These are phyloP conservation scores for Pythium volutum DNA, from an alignment of 352 stramenopile species.

Conservation along the genomic window DNA sequence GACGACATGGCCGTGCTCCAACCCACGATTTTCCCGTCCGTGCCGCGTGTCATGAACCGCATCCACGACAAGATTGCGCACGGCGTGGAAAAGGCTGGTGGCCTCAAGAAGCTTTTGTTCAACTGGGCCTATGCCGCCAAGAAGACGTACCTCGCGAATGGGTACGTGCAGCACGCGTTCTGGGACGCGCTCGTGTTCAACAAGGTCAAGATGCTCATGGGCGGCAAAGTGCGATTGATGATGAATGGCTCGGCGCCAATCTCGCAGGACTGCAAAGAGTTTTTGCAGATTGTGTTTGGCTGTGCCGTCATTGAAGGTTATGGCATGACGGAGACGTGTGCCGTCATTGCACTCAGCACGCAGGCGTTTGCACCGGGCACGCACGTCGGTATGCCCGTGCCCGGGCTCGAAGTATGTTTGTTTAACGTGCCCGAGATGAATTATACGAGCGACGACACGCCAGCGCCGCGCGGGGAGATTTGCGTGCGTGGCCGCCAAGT, in stretches of 20 bases:
- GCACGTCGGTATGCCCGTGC: constrained; percentile 90
- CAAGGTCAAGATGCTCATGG: constrained; percentile 91
- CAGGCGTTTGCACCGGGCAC: constrained; percentile 45
- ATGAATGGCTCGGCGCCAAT: constrained; percentile 93
- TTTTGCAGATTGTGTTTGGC: constrained; percentile 92
- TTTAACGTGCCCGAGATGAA: constrained; percentile 96
- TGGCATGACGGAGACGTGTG: constrained; percentile 90
- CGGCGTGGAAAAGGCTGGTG: constrained; percentile 25
- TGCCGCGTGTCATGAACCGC: constrained; percentile 92
- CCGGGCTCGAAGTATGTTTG: constrained; percentile 90
- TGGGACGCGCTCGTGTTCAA: constrained; percentile 96
- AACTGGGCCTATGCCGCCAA: constrained; percentile 43
- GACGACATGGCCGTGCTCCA: constrained; percentile 90
- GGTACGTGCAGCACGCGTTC: constrained; percentile 57
- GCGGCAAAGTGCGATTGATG: constrained; percentile 88
- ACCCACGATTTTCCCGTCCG: constrained; percentile 90
- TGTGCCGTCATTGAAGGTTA: constrained; percentile 93
- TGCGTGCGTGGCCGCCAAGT: constrained; percentile 83
- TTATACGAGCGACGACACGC: constrained; percentile 73
- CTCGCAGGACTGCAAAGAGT: constrained; percentile 90
- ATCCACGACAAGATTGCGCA: constrained; percentile 78
- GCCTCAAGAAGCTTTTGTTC: constrained; percentile 34
- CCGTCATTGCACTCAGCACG: constrained; percentile 37
- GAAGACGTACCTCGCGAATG: constrained; percentile 27
- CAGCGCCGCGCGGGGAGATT: constrained; percentile 75